Base-by-base conservation (phyloP, 2,329 filamentous ascomycete species). In the Teratosphaeria nubilosa region DNA sequence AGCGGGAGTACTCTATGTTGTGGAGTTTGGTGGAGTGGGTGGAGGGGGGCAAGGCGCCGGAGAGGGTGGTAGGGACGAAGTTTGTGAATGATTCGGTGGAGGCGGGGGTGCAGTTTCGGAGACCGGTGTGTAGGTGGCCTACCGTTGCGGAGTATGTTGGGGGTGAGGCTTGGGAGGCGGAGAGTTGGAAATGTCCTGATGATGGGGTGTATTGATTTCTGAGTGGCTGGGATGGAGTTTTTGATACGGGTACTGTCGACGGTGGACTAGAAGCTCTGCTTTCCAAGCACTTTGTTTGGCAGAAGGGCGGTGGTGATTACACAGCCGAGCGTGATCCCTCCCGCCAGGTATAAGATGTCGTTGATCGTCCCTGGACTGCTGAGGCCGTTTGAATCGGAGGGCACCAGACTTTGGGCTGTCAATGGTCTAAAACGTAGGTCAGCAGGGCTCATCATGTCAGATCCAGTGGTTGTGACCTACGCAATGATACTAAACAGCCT, bases 401-500 rank as follows among this genome's bases (percentile, higher is more conserved):
- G 69, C 25, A 71, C 52, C 3, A 70, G 66, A n/a, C 78, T 71
- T 62, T 81, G 77, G 4, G 79, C 80, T 56, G 82, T 80, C 41
- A 84, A 64, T 0, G 82, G 82, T 41, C 41, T 48, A 13, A 13
- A 22, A 20, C 14, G 41, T 10, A 48, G 7, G 41, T 48, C 41
- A 48, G 41, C n/a, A 48, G n/a, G n/a, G 9, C 10, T 5, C 20
- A 6, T 1, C n/a, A 20, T 6, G 20, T 48, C n/a, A 5, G 11
- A 16, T 20, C 6, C n/a, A 22, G 0, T 79, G 16, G 20, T 22
- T 1, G 10, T 16, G n/a, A 20, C 41, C 20, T 22, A 48, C 41
- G 41, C 80, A 16, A 84, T 75, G 51, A 85, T 84, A 10, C 80
- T 78, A 62, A 82, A 82, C 25, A 84, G 56, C 1, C 82, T 69